Base-by-base conservation (phyloP, 2,329 filamentous ascomycete species). In the Aspergillus clavatus region DNA sequence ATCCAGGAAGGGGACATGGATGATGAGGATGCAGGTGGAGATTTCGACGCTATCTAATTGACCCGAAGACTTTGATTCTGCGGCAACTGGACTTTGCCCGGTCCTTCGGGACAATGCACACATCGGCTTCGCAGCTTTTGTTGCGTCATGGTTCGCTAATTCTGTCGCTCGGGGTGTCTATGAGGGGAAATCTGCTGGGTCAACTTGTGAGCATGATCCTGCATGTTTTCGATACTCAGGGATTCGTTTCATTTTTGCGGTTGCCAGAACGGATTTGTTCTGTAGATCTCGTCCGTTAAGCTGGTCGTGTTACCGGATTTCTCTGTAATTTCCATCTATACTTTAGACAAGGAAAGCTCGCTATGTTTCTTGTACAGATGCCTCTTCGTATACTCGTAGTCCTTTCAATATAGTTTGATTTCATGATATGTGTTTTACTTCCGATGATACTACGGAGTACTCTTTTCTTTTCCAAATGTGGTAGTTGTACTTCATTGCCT, bases 1-100 rank as follows among this genome's bases (percentile, higher is more conserved):
- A 97, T 98, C 64, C 89, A 95, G 71, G 93, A 97, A 56, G 93
- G 91, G 16, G 93, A 98, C 63, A 79, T 95, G 69, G 93, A 97
- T 60, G 93, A 96, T 60, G 93, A 96, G 62, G 93, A 97, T 73
- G 84, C 94, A 38, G 89, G 88, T 43, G 91, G 89, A 46, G 91
- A 96, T 63, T 97, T 96, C 70, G 93, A 97, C 61, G 91, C 89
- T 60, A 89, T 97, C 78, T 97, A 86, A 80, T 50, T 4, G 45
- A 38, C 31, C 31, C 19, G 36, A 39, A 43, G 45, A 40, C 33
- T 42, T 43, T 49, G 51, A 57, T 52, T 50, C 56, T 55, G 52
- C 51, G 46, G 40, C 50, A 50, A 52, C 38, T 43, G 46, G 42
- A 40, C 37, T 47, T 46, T 47, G 44, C 42, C 42, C 35, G 51